These are phyloP conservation scores for Saprolegnia parasitica DNA, from an alignment of 352 stramenopile genomes.

Conservation along the genomic window DNA sequence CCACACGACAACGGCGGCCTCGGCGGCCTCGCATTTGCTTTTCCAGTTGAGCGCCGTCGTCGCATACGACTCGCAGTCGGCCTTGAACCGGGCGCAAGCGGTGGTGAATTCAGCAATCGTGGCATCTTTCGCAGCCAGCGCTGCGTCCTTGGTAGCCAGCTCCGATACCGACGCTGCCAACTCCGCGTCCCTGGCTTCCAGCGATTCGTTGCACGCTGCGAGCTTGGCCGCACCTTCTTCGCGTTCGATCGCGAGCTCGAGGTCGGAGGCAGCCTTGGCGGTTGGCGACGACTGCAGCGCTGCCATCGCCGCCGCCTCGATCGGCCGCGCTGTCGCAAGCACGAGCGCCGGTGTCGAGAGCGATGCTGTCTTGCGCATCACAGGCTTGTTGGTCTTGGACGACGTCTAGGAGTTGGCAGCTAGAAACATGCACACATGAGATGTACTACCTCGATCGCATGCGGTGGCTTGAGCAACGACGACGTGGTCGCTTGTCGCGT, in stretches of 20 bases:
- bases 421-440: too few species aligned
- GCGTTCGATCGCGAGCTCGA: background rate
- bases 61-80: conserved; percentile 21
- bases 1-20: background rate
- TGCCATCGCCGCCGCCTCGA: background rate
- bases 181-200: too few species aligned
- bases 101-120: conserved; percentile 11
- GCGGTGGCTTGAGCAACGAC: too few species aligned
- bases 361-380: background rate
- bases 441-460: too few species aligned
- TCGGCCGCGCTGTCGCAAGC: background rate
- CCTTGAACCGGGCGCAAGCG: conserved; percentile 18
- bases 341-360: background rate
- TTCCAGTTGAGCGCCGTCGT: conserved; percentile 20
- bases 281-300: background rate
- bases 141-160: background rate
- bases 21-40: conserved; percentile 1
- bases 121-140: background rate
- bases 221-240: too few species aligned
- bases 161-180: background rate
- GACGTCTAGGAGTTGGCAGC: too few species aligned
- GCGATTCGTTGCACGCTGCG: too few species aligned
- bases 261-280: background rate
- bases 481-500: too few species aligned
- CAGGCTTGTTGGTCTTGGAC: too few species aligned